Conservation (phyloP, 768 basidiomycete species). For the Tricholoma bakamatsutake region DNA sequence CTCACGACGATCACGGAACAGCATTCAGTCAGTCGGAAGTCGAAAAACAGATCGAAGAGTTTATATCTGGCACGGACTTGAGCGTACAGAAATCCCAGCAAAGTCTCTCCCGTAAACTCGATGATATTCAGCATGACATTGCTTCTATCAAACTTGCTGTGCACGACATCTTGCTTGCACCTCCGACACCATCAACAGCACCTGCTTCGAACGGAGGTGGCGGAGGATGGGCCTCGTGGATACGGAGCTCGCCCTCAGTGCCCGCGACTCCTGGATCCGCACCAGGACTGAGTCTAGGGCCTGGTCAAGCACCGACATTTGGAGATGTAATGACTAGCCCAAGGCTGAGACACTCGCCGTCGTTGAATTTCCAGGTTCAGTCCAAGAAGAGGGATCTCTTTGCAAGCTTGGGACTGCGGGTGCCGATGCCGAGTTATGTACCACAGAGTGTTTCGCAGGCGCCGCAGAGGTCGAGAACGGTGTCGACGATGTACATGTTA, state of each 20-base stretch:
- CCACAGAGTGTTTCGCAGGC: conserved; percentile 8
- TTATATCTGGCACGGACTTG: conserved; percentile 48
- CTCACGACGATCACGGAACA: conserved; percentile 7
- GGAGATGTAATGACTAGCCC: conserved; percentile 68
- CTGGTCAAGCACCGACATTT: conserved; percentile 48
- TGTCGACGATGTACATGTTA: conserved; percentile 60
- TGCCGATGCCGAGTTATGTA: conserved; percentile 52
- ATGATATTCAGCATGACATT: conserved; percentile 73
- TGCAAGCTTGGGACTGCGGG: conserved; percentile 41
- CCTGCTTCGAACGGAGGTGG: background rate
- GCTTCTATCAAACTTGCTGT: conserved; percentile 57
- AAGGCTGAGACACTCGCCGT: conserved; percentile 44
- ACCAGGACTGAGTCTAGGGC: conserved; percentile 18
- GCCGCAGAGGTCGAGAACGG: conserved; percentile 36
- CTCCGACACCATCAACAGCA: conserved; percentile 9
- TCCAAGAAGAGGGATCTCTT: conserved; percentile 32
- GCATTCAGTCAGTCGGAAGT: conserved; percentile 30
- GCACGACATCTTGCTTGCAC: conserved; percentile 35
- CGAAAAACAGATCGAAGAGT: conserved; percentile 46
- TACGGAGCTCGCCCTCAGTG: conserved; percentile 30
- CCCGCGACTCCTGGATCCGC: conserved; percentile 35
- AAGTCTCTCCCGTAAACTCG: conserved; percentile 53
- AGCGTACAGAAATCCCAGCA: conserved; percentile 40
- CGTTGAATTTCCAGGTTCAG: conserved; percentile 25
- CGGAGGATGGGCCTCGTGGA: conserved; percentile 54